A percentile compares a stretch with the other conserved stretches of the same genome.
Conservation (phyloP, 768 basidiomycete species). For the Pluteus cervinus region DNA sequence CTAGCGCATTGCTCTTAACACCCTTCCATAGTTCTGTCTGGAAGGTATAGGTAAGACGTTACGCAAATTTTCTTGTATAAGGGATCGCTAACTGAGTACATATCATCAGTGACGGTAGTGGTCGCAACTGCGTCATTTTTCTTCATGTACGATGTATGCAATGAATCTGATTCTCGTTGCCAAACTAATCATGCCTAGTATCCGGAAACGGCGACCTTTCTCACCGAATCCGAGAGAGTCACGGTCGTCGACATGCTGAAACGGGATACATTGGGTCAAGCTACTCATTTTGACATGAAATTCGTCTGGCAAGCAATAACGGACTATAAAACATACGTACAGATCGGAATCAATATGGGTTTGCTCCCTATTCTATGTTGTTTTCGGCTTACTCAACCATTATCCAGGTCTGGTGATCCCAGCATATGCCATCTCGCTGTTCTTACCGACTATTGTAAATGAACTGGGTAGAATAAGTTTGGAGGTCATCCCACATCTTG, state of each 20-base stretch:
- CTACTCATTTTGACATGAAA: slow-evolving; percentile 36
- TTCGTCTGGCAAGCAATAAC: slow-evolving; percentile 44
- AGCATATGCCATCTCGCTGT: slow-evolving; percentile 38
- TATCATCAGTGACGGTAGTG: slow-evolving; percentile 24
- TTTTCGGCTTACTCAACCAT: no score
- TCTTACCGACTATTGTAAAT: slow-evolving; percentile 44
- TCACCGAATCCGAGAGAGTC: slow-evolving; percentile 37
- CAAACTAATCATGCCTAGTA: slow-evolving; percentile 25
- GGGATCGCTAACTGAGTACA: background rate
- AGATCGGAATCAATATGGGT: slow-evolving; percentile 31
- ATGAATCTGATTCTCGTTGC: background rate
- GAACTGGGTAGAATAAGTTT: slow-evolving; percentile 25
- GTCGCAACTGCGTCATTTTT: slow-evolving; percentile 40
- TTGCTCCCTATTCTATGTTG: no score
- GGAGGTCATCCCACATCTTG: background rate
- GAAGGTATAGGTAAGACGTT: slow-evolving; percentile 29
- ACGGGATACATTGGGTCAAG: slow-evolving; percentile 36
- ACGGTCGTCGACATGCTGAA: slow-evolving; percentile 34
- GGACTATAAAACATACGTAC: slow-evolving; percentile 39
- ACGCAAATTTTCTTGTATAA: no score
- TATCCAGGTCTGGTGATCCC: slow-evolving; percentile 41
- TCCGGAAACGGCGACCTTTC: slow-evolving; percentile 53
- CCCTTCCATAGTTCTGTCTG: slow-evolving; percentile 33
- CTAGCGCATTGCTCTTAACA: background rate
- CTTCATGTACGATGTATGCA: slow-evolving; percentile 46